These are phyloP conservation scores for Fusarium sterilihyphosum DNA, from an alignment of 2,329 filamentous ascomycete species.

Conservation along the genomic window DNA sequence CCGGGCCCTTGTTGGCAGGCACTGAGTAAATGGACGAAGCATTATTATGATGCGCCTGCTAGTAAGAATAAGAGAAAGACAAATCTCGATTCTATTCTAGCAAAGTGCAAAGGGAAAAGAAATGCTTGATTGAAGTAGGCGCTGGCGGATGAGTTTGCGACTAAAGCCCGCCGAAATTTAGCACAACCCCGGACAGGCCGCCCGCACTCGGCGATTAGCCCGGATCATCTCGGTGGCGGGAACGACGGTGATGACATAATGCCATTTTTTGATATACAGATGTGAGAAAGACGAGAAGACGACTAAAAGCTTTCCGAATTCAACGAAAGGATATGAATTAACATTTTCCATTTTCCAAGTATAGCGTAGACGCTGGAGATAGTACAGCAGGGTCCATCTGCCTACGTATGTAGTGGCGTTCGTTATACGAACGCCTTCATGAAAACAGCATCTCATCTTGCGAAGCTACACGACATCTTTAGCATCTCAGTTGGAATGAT, in stretches of 20 bases:
- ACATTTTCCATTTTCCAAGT: no score
- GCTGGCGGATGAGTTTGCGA: conserved; percentile 38
- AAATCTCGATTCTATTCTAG: conserved; percentile 16
- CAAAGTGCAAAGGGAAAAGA: conserved; percentile 19
- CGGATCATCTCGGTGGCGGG: conserved; percentile 45
- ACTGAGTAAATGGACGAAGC: conserved; percentile 50
- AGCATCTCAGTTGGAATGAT: background rate
- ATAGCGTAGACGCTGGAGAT: background rate
- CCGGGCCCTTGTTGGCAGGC: conserved; percentile 44
- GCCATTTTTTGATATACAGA: background rate
- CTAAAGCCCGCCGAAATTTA: conserved; percentile 39
- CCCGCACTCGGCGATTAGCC: conserved; percentile 43
- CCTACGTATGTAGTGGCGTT: background rate
- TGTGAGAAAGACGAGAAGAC: background rate
- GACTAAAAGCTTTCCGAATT: background rate
- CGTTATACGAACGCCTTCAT: background rate
- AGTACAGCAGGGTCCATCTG: background rate
- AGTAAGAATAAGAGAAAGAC: background rate
- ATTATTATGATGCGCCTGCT: conserved; percentile 38
- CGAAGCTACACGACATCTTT: background rate
- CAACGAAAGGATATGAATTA: background rate
- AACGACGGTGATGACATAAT: conserved; percentile 38
- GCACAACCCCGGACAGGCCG: conserved; percentile 34
- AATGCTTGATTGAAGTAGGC: conserved; percentile 14
- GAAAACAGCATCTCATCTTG: background rate